Evolutionary conservation across 2,329 filamentous ascomycete species (phyloP).

Genomic region (Volutella citrinella): DNA sequence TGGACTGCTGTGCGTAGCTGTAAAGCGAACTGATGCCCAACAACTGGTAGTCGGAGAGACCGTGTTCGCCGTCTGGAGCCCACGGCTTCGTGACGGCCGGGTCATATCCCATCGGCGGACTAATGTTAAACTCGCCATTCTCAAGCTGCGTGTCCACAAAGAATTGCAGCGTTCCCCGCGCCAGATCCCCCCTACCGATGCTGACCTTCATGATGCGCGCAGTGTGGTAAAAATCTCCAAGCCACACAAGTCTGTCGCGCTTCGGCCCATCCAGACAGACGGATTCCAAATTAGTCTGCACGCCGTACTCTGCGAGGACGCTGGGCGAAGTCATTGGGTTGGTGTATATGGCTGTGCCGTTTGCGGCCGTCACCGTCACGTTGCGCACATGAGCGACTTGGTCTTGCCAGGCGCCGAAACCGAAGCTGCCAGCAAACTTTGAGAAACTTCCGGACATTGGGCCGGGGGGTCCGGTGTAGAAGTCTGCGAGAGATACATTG

Average conservation of each 20-base stretch:
- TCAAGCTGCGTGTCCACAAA: neutral
- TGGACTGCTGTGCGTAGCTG: slow-evolving; percentile 1
- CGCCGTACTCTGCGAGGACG: slow-evolving; percentile 1
- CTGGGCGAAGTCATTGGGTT: neutral
- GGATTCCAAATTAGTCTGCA: neutral
- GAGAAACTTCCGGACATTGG: slow-evolving; percentile 2
- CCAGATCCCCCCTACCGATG: slow-evolving; percentile 1
- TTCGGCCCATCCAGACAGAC: slow-evolving; percentile 8
- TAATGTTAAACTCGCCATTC: slow-evolving; percentile 2
- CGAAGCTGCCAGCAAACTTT: slow-evolving; percentile 1
- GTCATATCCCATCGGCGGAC: slow-evolving; percentile 4
- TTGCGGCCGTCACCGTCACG: neutral
- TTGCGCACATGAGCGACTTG: slow-evolving; percentile 3
- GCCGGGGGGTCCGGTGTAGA: neutral
- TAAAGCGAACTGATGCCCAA: slow-evolving; percentile 5
- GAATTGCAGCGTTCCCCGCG: slow-evolving; percentile 1
- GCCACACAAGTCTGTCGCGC: slow-evolving; percentile 4
- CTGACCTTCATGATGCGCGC: slow-evolving; percentile 4
- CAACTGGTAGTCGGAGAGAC: slow-evolving; percentile 2
- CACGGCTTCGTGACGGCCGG: neutral
- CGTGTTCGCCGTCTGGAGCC: slow-evolving; percentile 1
- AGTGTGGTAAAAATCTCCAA: slow-evolving; percentile 6
- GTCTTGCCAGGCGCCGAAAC: slow-evolving; percentile 5
- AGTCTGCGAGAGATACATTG: slow-evolving; percentile 1
- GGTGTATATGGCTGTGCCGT: slow-evolving; percentile 2